Conservation (phyloP, 257 asterid genomes). For the Lycium barbarum region DNA sequence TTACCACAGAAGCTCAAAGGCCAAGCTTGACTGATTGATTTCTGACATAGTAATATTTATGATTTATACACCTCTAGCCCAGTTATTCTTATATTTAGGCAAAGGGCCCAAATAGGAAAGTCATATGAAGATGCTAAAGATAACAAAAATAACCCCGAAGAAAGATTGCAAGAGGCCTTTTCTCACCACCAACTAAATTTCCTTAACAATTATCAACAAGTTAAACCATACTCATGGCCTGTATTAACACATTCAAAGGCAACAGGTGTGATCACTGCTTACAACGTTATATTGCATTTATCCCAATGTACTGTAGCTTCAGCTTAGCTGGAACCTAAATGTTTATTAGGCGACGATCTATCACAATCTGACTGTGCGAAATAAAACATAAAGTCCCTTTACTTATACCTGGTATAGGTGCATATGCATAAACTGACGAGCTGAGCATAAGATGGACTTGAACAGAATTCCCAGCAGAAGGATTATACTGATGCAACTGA, state of each 20-base stretch:
- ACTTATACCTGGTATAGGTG: neutral
- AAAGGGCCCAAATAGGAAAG: neutral
- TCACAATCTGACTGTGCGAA: neutral
- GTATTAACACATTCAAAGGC: neutral
- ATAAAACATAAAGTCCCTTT: neutral
- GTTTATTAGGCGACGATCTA: neutral
- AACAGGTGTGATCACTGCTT: neutral
- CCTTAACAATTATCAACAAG: conserved; percentile 1
- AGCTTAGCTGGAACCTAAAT: neutral
- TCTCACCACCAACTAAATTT: neutral
- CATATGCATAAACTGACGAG: conserved; percentile 1
- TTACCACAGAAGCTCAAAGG: neutral
- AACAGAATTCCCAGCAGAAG: neutral
- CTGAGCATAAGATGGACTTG: neutral
- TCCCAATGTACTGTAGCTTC: neutral
- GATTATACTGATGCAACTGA: neutral
- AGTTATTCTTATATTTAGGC: neutral
- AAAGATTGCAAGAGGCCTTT: conserved; percentile 3
- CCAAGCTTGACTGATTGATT: neutral
- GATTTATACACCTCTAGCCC: neutral
- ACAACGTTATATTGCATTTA: neutral
- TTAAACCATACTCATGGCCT: neutral
- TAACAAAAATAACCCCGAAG: neutral
- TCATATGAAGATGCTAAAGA: neutral
- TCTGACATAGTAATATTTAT: neutral